Evolutionary conservation across 805 yeast species (phyloP), one percentile per base, ranked within the genome.

Genomic region (Saccharomycopsis javanensis): DNA sequence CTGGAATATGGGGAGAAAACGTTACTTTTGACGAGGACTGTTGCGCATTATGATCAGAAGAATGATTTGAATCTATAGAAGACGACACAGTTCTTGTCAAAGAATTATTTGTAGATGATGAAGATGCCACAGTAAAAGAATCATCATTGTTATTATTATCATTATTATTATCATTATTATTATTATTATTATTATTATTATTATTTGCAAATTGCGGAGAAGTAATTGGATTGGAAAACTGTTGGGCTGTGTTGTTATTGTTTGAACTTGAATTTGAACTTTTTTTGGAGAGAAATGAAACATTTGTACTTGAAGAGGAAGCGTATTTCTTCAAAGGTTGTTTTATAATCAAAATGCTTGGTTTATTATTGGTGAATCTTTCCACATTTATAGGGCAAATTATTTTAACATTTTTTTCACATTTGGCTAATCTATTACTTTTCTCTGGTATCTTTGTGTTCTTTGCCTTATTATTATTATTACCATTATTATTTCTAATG

Each of bases 311-410:
- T 10, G 54, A 37, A 35, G 51, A 74, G 6, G 73, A 79, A 57
- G 66, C 62, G 46, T 70, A 68, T 60, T 68, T 70, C 65, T 64
- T 73, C 61, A 66, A 68, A 0, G 85, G 80, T 27, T 82, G 79
- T 61, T 79, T 82, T 53, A 90, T 76, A 5, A 79, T 77, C 13
- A 90, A 76, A 42, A 79, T 70, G 62, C 85, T 85, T 0, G 87
- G 83, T 58, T 80, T 83, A 6, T 91, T 82, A 15, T 79, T 76
- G 13, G 89, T 84, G 57, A 86, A 75, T 18, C 72, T 68, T 1
- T 86, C 72, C 2, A 90, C 85, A 67, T 90, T 90, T 18, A 87
- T 78, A 1, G 96, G 96, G 59, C 82, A 84, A 4, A 85, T 71
- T 11, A 89, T 74, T 51, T 79, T 75, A 31, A 89, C 72, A 52